These are phyloP conservation scores for Metschnikowia rubicola DNA, from an alignment of 805 yeast genomes.

Conservation along the genomic window DNA sequence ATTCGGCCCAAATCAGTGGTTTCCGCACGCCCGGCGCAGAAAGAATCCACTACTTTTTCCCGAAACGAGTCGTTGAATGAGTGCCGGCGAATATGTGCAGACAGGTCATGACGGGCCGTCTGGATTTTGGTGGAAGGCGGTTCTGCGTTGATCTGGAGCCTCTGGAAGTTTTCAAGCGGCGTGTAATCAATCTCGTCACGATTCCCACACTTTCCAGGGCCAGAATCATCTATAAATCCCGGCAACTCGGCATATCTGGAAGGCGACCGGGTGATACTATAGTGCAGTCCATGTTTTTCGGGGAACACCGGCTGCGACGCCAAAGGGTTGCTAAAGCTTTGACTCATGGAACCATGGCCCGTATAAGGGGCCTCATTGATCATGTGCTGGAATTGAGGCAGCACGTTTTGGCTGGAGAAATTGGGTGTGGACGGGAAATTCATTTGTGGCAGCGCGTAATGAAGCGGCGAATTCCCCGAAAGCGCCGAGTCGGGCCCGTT, in stretches of 20 bases:
- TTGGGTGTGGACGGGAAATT: conserved; percentile 2
- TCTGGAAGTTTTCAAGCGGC: neutral
- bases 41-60: neutral
- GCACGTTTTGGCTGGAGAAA: conserved; percentile 3
- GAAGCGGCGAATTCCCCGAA: neutral
- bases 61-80: neutral
- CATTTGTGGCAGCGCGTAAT: neutral
- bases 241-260: neutral
- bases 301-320: too few species aligned
- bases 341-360: neutral
- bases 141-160: neutral
- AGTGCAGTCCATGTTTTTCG: too few species aligned
- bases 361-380: neutral
- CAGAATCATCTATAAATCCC: neutral
- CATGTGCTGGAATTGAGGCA: conserved; percentile 3
- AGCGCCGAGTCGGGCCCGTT: neutral
- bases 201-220: too few species aligned
- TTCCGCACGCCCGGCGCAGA: neutral
- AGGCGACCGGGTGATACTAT: too few species aligned
- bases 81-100: conserved; percentile 1
- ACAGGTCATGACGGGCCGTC: neutral
- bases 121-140: neutral
- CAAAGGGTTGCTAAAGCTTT: neutral
- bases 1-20: neutral
- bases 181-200: neutral